Percentiles rank a stretch among this genome's conserved stretches.
Evolutionary conservation across 495 filamentous ascomycete species (phyloP).

Genomic region (Aspergillus cristatus): DNA sequence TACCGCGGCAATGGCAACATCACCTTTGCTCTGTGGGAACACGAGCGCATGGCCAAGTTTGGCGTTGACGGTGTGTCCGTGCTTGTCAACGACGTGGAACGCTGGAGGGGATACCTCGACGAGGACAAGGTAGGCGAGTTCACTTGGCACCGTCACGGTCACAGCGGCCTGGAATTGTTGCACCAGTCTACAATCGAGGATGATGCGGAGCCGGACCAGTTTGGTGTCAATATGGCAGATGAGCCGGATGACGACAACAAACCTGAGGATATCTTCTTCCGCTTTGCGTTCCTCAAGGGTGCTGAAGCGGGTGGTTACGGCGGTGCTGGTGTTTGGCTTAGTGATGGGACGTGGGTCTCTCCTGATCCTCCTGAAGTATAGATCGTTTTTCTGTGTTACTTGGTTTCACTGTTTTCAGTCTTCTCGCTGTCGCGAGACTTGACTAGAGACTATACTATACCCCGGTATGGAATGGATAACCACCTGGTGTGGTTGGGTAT

Average conservation of each 20-base stretch:
- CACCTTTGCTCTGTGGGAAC: constrained; percentile 47
- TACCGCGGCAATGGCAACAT: constrained; percentile 41
- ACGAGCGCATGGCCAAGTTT: constrained; percentile 41
- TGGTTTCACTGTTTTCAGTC: background rate
- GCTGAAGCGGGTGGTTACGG: constrained; percentile 65
- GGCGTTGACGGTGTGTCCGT: constrained; percentile 83
- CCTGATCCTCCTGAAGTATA: constrained; percentile 22
- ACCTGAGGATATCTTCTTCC: constrained; percentile 63
- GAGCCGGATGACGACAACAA: constrained; percentile 27
- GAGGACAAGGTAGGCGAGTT: constrained; percentile 36
- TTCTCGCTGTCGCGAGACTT: no score
- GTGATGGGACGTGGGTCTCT: constrained; percentile 57
- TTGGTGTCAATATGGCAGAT: constrained; percentile 20
- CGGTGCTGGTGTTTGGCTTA: constrained; percentile 67
- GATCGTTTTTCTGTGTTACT: background rate
- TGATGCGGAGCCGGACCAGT: constrained; percentile 5
- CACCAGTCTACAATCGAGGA: constrained; percentile 14
- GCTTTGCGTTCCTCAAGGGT: constrained; percentile 73
- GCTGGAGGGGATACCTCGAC: constrained; percentile 55
- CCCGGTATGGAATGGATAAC: no score
- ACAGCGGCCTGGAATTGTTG: constrained; percentile 30
- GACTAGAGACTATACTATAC: no score
- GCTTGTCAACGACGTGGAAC: constrained; percentile 89
- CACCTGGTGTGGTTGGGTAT: no score
- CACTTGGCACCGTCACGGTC: constrained; percentile 39